Conservation (phyloP, 2,329 filamentous ascomycete species). For the Pseudocercospora pini-densiflorae region DNA sequence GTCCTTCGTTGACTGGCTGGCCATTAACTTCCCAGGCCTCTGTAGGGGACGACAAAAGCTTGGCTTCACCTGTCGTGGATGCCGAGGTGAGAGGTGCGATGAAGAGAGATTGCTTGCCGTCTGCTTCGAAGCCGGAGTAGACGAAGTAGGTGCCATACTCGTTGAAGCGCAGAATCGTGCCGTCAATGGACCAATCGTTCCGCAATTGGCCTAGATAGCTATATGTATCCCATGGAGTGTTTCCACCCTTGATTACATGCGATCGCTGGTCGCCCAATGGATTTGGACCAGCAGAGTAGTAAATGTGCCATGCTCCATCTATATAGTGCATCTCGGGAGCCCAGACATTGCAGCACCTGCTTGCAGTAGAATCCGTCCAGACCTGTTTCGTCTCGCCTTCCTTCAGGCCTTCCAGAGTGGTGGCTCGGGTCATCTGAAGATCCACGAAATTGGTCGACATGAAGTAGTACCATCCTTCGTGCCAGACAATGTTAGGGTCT, state of each 20-base stretch:
- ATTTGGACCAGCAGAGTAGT: conserved; percentile 58
- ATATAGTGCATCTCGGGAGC: conserved; percentile 61
- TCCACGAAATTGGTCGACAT: conserved; percentile 62
- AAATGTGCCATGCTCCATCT: conserved; percentile 57
- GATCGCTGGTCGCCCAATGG: conserved; percentile 55
- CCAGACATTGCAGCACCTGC: conserved; percentile 60
- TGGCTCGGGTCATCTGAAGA: conserved; percentile 59
- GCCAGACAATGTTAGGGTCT: conserved; percentile 59
- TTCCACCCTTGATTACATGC: conserved; percentile 58
- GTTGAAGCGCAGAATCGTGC: conserved; percentile 55
- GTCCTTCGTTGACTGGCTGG: conserved; percentile 60
- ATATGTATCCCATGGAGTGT: conserved; percentile 57
- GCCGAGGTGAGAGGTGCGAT: conserved; percentile 48
- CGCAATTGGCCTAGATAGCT: conserved; percentile 55
- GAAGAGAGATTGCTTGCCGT: conserved; percentile 48
- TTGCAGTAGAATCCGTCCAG: conserved; percentile 54
- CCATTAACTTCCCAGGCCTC: conserved; percentile 57
- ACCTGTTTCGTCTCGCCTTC: conserved; percentile 56
- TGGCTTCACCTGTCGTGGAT: conserved; percentile 50
- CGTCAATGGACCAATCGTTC: conserved; percentile 59
- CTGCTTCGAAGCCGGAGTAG: conserved; percentile 51
- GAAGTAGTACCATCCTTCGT: conserved; percentile 61
- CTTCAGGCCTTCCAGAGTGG: conserved; percentile 61
- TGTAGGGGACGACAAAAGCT: conserved; percentile 58
- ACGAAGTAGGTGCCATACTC: conserved; percentile 56